These are phyloP conservation scores for thale cress (Arabidopsis thaliana) DNA, from an alignment of 345 rosid genomes.

Conservation along the genomic window DNA sequence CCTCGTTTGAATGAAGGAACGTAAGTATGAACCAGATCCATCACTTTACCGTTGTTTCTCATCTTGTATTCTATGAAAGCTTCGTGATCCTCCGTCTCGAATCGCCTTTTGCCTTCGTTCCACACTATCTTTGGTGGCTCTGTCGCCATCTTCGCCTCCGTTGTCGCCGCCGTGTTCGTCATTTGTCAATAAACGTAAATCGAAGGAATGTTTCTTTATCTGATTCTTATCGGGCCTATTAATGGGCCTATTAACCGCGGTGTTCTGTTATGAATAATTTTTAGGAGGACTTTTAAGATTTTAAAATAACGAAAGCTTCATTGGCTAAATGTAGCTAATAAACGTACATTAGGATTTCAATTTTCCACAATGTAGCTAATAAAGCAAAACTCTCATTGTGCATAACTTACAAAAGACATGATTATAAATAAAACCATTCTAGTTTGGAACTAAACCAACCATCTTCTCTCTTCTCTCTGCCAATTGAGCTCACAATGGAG, in stretches of 20 bases:
- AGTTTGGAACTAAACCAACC: conserved; percentile 23
- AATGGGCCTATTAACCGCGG: not conserved
- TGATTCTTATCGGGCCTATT: conserved; percentile 6
- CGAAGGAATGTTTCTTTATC: not conserved
- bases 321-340: too few species aligned
- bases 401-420: conserved; percentile 2
- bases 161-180: conserved; percentile 40
- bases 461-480: conserved; percentile 13
- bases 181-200: not conserved
- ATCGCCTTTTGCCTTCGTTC: conserved; percentile 58
- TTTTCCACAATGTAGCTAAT: not conserved
- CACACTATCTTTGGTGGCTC: conserved; percentile 63
- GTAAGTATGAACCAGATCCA: conserved; percentile 80
- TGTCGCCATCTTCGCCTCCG: conserved; percentile 26
- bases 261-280: too few species aligned
- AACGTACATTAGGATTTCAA: not conserved
- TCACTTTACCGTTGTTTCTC: conserved; percentile 59
- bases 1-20: conserved; percentile 88
- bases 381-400: not conserved
- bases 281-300: too few species aligned
- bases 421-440: not conserved
- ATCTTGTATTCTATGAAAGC: conserved; percentile 73
- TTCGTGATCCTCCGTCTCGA: conserved; percentile 89
- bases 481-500: conserved; percentile 54
- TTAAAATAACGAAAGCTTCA: too few species aligned